Evolutionary conservation across 2,329 filamentous ascomycete genomes (phyloP).

Genomic region (Ophiostoma tasmaniense): DNA sequence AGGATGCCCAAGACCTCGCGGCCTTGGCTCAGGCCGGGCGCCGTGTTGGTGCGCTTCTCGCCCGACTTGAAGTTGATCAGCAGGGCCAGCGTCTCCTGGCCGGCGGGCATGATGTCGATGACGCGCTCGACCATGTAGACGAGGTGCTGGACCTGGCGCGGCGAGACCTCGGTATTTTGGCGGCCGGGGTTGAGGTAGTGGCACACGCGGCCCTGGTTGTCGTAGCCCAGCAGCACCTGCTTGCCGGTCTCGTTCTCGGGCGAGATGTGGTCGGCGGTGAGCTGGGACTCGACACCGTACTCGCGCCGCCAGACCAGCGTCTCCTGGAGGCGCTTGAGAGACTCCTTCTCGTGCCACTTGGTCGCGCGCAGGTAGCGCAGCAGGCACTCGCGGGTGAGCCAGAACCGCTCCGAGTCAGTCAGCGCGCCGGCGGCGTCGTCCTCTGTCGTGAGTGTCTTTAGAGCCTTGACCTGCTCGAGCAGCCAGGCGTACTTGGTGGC

Average conservation of each 20-base stretch:
- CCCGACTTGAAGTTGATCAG: conserved; percentile 86
- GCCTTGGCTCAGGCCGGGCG: conserved; percentile 65
- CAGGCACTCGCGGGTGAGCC: conserved; percentile 85
- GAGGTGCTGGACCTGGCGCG: conserved; percentile 83
- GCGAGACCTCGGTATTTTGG: conserved; percentile 84
- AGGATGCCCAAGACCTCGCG: conserved; percentile 82
- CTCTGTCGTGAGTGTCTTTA: conserved; percentile 51
- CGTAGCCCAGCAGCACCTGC: conserved; percentile 81
- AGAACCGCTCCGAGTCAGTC: conserved; percentile 73
- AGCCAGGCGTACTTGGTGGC: conserved; percentile 72
- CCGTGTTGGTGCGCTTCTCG: conserved; percentile 62
- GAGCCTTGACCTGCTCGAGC: conserved; percentile 59
- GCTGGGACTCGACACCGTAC: conserved; percentile 64
- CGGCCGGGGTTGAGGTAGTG: conserved; percentile 81
- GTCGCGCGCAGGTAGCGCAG: conserved; percentile 88
- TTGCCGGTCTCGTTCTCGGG: conserved; percentile 96
- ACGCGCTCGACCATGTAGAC: conserved; percentile 93
- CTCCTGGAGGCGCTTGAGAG: conserved; percentile 67
- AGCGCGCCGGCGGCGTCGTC: conserved; percentile 52
- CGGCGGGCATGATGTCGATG: conserved; percentile 77
- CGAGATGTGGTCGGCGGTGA: conserved; percentile 80
- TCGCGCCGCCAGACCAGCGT: conserved; percentile 86
- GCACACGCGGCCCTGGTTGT: conserved; percentile 77
- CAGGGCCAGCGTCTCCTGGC: conserved; percentile 77
- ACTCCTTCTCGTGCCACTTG: conserved; percentile 73